These are phyloP conservation scores for Linum usitatissimum DNA, from an alignment of 345 rosid genomes.

Conservation along the genomic window DNA sequence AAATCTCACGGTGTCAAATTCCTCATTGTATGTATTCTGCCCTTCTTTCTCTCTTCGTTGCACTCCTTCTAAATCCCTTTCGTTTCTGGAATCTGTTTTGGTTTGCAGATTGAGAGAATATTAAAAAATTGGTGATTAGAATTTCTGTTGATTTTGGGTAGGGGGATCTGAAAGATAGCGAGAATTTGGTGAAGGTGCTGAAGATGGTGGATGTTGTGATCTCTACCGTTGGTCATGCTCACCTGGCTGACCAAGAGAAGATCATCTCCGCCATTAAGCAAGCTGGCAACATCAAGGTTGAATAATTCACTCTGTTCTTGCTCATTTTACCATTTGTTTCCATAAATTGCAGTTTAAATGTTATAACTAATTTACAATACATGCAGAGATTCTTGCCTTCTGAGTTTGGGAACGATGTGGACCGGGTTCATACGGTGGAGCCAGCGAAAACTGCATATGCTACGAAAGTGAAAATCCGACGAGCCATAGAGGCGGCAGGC, in stretches of 20 bases:
- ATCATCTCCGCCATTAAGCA: slow-evolving; percentile 73
- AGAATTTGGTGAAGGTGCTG: slow-evolving; percentile 58
- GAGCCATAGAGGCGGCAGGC: slow-evolving; percentile 1
- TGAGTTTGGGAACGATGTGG: slow-evolving; percentile 1
- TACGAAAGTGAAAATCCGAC: background rate
- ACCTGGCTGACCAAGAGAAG: slow-evolving; percentile 57
- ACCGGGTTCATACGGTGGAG: background rate
- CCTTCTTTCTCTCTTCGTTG: background rate
- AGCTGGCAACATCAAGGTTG: slow-evolving; percentile 77
- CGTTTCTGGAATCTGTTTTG: background rate
- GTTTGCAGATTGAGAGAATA: too few relatives aligned
- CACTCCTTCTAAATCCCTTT: background rate
- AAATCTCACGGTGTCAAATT: slow-evolving; percentile 5
- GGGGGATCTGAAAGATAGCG: slow-evolving; percentile 59
- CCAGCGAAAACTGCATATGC: slow-evolving; percentile 5
- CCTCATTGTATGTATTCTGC: background rate
- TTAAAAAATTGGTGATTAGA: background rate
- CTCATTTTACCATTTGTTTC: background rate
- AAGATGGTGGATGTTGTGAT: slow-evolving; percentile 80
- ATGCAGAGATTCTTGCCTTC: slow-evolving; percentile 6
- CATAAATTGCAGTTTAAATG: background rate
- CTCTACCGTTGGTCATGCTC: slow-evolving; percentile 41
- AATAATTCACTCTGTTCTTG: background rate
- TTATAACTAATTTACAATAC: background rate
- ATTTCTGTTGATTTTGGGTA: slow-evolving; percentile 6